These are phyloP conservation scores for Forsythia suspensa DNA, from an alignment of 257 asterid genomes.

Conservation along the genomic window DNA sequence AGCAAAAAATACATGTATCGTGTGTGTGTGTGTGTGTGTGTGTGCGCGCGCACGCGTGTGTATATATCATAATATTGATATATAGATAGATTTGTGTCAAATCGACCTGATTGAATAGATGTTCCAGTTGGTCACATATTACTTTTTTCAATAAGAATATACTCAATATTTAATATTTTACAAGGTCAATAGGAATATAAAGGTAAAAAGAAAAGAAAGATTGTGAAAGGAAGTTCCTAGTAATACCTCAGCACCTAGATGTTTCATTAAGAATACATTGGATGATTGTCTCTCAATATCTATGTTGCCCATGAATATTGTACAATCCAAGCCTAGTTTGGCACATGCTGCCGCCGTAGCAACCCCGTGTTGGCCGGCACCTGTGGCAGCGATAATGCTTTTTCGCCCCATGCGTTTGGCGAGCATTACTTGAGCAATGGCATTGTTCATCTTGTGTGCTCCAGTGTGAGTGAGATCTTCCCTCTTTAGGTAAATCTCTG, in stretches of 20 bases:
- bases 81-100: too few species aligned
- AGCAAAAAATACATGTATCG: too few species aligned
- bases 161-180: too few species aligned
- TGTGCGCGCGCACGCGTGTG: too few species aligned
- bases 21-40: too few species aligned
- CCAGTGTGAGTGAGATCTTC: constrained; percentile 79
- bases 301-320: constrained; percentile 48
- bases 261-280: constrained; percentile 58
- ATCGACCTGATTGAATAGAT: too few species aligned
- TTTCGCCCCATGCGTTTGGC: constrained; percentile 69
- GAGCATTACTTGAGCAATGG: constrained; percentile 80
- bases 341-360: constrained; percentile 85
- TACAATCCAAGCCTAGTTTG: constrained; percentile 59
- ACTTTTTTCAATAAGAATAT: too few species aligned
- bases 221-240: background rate
- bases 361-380: constrained; percentile 91
- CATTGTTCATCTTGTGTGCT: constrained; percentile 86
- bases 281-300: constrained; percentile 63
- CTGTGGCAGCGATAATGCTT: constrained; percentile 62
- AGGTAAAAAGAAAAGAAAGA: too few species aligned
- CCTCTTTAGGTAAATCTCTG: constrained; percentile 71
- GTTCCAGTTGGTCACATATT: too few species aligned
- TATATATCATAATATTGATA: too few species aligned
- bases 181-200: too few species aligned
- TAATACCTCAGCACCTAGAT: constrained; percentile 69